Base-by-base conservation (phyloP, 2,329 filamentous ascomycete species). In the Phyllosticta ampelicida region DNA sequence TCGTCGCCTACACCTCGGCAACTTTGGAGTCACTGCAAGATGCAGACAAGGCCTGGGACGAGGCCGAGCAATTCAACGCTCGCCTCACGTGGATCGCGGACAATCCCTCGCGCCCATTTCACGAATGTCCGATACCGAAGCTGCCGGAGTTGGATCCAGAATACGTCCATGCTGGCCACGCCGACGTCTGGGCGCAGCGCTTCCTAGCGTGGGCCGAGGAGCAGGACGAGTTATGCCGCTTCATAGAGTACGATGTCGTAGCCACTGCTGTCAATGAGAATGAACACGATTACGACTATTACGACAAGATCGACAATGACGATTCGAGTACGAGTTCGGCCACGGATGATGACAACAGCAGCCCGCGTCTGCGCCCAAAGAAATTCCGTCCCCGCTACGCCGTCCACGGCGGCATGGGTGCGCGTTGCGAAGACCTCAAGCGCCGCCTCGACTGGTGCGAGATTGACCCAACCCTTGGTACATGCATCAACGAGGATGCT, bases 191-290 rank as follows among this genome's bases (percentile, higher is more conserved):
- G 59, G 55, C 55, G 8, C 21, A 26, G 19, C 29, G 52, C 5
- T 60, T 58, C 23, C 20, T 48, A 3, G 51, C 51, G 48, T 60
- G 55, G 55, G 55, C 59, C 3, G 44, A 55, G 19, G 52, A 60
- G 59, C 48, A 50, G 29, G 29, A 36, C n/a, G 51, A 58, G 56
- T 10, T 58, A 23, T 50, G 36, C 36, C 19, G 48, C 18, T 58
- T 20, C 36, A 28, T 54, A 10, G 30, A 58, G 4, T 18, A 28
- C 9, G 52, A 59, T 44, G 11, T 36, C 20, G 23, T 48, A 5
- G 28, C 48, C 4, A 28, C 18, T 10, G 3, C 18, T 18, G 5
- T 21, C 49, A 10, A 13, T 18, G 19, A 26, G 6, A 18, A 21
- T 18, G 9, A 21, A n/a, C 21, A 16, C 49, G 18, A 19, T 3